Evolutionary conservation across 2,329 filamentous ascomycete genomes (phyloP), one percentile per base, ranked within the genome.

Genomic region (Rutstroemia sp.): DNA sequence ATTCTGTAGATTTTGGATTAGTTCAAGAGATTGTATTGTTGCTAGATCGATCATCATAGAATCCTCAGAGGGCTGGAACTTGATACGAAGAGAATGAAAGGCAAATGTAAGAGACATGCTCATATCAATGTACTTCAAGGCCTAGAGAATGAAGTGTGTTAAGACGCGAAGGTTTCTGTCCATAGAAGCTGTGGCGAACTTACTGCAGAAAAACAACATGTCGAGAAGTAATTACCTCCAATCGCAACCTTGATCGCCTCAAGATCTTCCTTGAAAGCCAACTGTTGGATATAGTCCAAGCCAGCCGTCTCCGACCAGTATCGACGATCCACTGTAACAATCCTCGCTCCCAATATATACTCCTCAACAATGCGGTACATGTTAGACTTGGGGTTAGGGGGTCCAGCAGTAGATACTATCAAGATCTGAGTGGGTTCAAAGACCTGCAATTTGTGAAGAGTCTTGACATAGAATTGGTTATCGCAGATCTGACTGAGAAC

Each of bases 41-140:
- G 90, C 87, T 2, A 94, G 79, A 66, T 96, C 92, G 64, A 97
- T 95, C 81, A 95, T 90, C 92, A 97, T 96, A 0, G 90, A 89
- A 23, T 92, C 88, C 67, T 95, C 89, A 0, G 90, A 91, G 1
- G 91, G 87, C 65, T 92, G 86, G 63, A 95, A 96, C 61, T 84
- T 86, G 66, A 97, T 87, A 3, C 90, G 83, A 34, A 97, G 79
- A 19, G 92, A 92, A 68, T 94, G 86, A n/a, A 79, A 77, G 3
- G 83, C 78, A 67, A 96, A 94, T 0, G 79, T 82, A 58, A 86
- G 78, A 4, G 77, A 77, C 59, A 90, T 78, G 6, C 83, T 81
- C 1, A 86, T 71, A 57, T 95, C 88, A 48, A 95, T 80, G 69
- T 89, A 95, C 65, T 89, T 90, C 69, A 97, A 76, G 3, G 79